phyloP scores from a whole-genome alignment of 2,329 filamentous ascomycete genomes.

The Venturia effusa region DNA sequence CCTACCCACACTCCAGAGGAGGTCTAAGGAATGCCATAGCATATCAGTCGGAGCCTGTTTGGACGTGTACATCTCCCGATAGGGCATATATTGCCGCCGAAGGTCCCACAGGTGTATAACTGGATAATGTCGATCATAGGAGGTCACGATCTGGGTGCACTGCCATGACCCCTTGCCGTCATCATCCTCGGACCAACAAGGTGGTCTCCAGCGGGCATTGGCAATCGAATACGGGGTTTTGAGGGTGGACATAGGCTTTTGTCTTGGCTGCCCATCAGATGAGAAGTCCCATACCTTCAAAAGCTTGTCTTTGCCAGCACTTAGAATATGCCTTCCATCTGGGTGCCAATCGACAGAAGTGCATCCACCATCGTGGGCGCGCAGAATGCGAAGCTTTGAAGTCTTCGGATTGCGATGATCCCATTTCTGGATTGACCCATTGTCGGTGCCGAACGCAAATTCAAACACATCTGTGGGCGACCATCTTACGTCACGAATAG shows the following conservation, averaged over 20 bases:
- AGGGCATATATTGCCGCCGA: slow-evolving; percentile 49
- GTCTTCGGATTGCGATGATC: slow-evolving; percentile 47
- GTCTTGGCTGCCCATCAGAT: slow-evolving; percentile 29
- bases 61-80: slow-evolving; percentile 48
- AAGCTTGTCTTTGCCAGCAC: slow-evolving; percentile 52
- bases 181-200: slow-evolving; percentile 43
- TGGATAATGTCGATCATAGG: slow-evolving; percentile 51
- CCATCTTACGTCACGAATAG: slow-evolving; percentile 54
- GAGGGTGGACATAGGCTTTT: slow-evolving; percentile 48
- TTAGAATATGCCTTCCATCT: slow-evolving; percentile 53
- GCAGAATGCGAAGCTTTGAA: slow-evolving; percentile 45
- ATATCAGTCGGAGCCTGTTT: slow-evolving; percentile 46
- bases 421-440: slow-evolving; percentile 53
- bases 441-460: slow-evolving; percentile 55
- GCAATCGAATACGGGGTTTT: slow-evolving; percentile 50
- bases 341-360: slow-evolving; percentile 57
- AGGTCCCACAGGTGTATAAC: slow-evolving; percentile 55
- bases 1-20: slow-evolving; percentile 53
- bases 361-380: slow-evolving; percentile 50
- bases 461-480: slow-evolving; percentile 51
- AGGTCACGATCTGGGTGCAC: slow-evolving; percentile 51
- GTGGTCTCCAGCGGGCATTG: slow-evolving; percentile 52
- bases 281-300: slow-evolving; percentile 50
- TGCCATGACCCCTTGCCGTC: slow-evolving; percentile 44
- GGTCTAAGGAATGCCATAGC: slow-evolving; percentile 53